Conservation (phyloP, 129 eudicot species). For the Chrysanthemum makinoi region DNA sequence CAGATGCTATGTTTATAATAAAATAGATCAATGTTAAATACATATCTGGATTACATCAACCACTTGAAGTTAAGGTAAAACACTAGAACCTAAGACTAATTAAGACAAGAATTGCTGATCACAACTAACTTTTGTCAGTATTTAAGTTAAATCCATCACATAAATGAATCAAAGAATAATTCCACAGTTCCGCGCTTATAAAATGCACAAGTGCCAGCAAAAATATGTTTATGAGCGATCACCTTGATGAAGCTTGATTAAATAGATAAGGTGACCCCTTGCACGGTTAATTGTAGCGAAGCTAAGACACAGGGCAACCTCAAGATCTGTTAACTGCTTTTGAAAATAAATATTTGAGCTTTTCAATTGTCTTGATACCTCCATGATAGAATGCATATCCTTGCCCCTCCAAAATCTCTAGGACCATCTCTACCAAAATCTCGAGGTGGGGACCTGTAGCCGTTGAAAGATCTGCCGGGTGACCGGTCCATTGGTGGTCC, state of each 20-base stretch:
- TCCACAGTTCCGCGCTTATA: background rate
- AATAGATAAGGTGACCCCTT: conserved; percentile 56
- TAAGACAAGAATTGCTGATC: background rate
- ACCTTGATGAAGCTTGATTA: conserved; percentile 50
- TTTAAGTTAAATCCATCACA: background rate
- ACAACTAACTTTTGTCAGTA: background rate
- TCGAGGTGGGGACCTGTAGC: conserved; percentile 88
- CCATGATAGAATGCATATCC: conserved; percentile 71
- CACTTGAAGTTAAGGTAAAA: no score
- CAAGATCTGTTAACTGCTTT: conserved; percentile 64
- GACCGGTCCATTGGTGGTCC: conserved; percentile 59
- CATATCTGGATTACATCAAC: conserved; percentile 1
- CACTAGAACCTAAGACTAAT: no score
- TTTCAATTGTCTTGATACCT: conserved; percentile 63
- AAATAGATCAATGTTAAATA: conserved; percentile 8
- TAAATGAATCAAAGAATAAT: conserved; percentile 17
- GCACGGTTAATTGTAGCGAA: conserved; percentile 80
- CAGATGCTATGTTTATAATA: background rate
- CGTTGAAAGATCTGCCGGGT: conserved; percentile 60
- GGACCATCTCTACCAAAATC: conserved; percentile 63
- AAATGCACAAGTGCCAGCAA: background rate
- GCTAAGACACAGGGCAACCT: conserved; percentile 76
- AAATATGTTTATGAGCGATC: conserved; percentile 11
- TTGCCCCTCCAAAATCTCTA: conserved; percentile 72
- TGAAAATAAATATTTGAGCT: conserved; percentile 48